Conservation (phyloP, 2,329 filamentous ascomycete genomes). For the Neofusicoccum kwambonambiense region DNA sequence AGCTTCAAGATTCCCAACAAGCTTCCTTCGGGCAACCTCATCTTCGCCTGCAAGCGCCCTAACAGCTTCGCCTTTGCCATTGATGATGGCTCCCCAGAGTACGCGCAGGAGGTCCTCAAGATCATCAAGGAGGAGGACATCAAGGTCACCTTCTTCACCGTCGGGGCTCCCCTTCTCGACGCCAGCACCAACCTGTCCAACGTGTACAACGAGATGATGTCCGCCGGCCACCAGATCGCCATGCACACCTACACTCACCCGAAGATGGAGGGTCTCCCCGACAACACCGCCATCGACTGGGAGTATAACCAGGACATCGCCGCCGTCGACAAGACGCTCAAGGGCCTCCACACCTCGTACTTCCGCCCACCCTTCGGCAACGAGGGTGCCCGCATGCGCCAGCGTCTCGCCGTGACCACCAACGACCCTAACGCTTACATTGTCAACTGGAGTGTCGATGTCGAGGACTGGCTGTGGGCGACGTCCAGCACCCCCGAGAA, state of each 20-base stretch:
- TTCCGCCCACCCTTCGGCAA: conserved; percentile 70
- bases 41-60: conserved; percentile 64
- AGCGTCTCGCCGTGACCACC: conserved; percentile 54
- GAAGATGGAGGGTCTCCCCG: conserved; percentile 60
- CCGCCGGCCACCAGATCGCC: conserved; percentile 65
- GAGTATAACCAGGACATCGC: conserved; percentile 59
- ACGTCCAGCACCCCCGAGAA: conserved; percentile 61
- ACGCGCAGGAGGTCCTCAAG: conserved; percentile 60
- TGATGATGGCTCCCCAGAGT: conserved; percentile 63
- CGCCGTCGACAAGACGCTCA: conserved; percentile 43
- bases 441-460: conserved; percentile 68
- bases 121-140: conserved; percentile 62
- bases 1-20: conserved; percentile 57
- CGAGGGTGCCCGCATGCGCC: conserved; percentile 65
- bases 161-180: conserved; percentile 62
- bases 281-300: conserved; percentile 58
- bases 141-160: conserved; percentile 70
- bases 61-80: conserved; percentile 73
- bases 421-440: conserved; percentile 53
- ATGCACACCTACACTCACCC: conserved; percentile 69
- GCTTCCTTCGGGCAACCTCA: conserved; percentile 59
- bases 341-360: conserved; percentile 47
- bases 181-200: conserved; percentile 59
- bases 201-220: conserved; percentile 63
- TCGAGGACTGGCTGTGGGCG: conserved; percentile 71